Evolutionary conservation across 192 early-diverging fungal species (phyloP), one percentile per base, ranked within the genome.

Genomic region (Coemansia sp.): DNA sequence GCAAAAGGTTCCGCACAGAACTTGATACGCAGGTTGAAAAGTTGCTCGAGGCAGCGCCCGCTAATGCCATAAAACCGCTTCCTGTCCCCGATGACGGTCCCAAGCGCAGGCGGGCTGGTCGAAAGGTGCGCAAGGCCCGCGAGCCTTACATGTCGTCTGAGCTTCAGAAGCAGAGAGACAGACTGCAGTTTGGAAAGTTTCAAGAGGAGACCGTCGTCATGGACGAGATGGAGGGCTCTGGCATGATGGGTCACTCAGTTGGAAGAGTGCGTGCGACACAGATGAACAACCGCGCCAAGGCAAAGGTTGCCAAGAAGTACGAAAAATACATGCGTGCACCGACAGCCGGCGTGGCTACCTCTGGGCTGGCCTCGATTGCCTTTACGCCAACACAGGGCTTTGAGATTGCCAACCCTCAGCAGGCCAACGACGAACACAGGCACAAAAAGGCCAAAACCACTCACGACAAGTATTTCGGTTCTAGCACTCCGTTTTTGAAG

Each of bases 351-450:
- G 66, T 75, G 11, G 64, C 71, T 5, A 89, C 90, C 3, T 92
- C 94, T 22, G 96, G 96, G 11, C 80, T 95, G 48, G 88, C 94
- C 0, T 94, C 94, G 17, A 82, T 98, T 11, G 91, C 96, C 2
- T 96, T 98, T 62, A 98, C 95, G 7, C 95, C 96, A 10, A 90
- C 94, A 16, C 93, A 98, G 67, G 94, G 95, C 59, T 92, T 98
- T 68, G 96, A 98, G 76, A 72, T 98, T 29, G 87, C 89, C 33
- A 93, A 95, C 68, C 96, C 96, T 2, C 90, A 48, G 40, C 20
- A 89, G 20, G 84, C 85, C 0, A 69, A 73, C 2, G 82, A 87
- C 38, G 80, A 59, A 16, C 64, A 68, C 56, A 54, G 29, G 60
- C 28, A 60, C 28, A 79, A 89, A 61, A 85, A 76, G 60, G 64